Evolutionary conservation across 768 basidiomycete species (phyloP).

Genomic region (Panaeolus papilionaceus): DNA sequence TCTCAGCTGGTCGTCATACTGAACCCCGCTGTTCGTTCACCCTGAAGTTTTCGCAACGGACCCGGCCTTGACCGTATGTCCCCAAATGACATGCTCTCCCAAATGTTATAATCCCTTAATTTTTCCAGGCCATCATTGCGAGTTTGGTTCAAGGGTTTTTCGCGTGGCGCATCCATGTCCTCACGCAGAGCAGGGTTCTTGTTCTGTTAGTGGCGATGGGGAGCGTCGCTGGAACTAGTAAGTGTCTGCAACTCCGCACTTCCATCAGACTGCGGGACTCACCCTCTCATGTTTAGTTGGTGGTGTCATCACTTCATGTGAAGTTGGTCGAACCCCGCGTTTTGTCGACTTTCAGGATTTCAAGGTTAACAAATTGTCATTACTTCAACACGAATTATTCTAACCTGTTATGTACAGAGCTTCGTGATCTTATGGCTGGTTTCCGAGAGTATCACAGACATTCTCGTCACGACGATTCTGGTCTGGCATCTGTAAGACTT

Average conservation of each 20-base stretch:
- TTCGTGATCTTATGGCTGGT: slow-evolving; percentile 47
- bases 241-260: neutral
- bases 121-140: slow-evolving; percentile 48
- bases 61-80: slow-evolving; percentile 49
- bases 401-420: slow-evolving; percentile 5
- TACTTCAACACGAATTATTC: neutral
- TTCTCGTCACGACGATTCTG: slow-evolving; percentile 48
- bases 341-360: slow-evolving; percentile 37
- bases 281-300: slow-evolving; percentile 26
- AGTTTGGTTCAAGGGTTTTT: slow-evolving; percentile 54
- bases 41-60: slow-evolving; percentile 38
- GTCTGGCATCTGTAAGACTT: slow-evolving; percentile 50
- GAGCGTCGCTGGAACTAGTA: slow-evolving; percentile 28
- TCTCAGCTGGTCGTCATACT: neutral
- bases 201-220: slow-evolving; percentile 24
- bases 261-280: neutral
- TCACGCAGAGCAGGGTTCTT: slow-evolving; percentile 31
- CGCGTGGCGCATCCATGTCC: slow-evolving; percentile 41
- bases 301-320: slow-evolving; percentile 35
- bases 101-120: neutral
- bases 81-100: neutral
- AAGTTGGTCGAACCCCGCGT: slow-evolving; percentile 28
- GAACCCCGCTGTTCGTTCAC: slow-evolving; percentile 46
- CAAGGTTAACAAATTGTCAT: slow-evolving; percentile 20
- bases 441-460: slow-evolving; percentile 45